A percentile compares a stretch with the other conserved stretches of the same genome.
Conservation (phyloP, 2,329 filamentous ascomycete genomes). For the Bipolaris zeicola region DNA sequence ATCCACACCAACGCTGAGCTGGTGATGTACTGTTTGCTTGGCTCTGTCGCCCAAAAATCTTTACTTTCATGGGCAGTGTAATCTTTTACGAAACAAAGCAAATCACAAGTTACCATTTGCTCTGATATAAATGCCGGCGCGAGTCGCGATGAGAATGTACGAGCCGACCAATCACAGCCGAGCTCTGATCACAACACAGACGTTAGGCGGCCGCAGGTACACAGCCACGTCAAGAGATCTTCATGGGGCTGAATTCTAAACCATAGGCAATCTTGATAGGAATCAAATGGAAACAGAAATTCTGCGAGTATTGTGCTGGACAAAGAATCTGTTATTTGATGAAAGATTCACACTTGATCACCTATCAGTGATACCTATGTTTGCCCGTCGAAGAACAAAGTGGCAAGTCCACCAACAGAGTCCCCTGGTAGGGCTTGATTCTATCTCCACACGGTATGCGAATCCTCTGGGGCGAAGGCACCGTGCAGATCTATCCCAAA, state of each 20-base stretch:
- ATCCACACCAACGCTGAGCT: background rate
- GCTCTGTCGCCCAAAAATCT: background rate
- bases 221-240: background rate
- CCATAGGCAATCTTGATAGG: too few relatives aligned
- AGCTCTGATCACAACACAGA: background rate
- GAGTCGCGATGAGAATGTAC: constrained; percentile 2
- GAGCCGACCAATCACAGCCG: constrained; percentile 9
- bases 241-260: background rate
- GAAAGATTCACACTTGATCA: background rate
- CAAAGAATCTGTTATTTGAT: background rate
- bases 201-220: background rate
- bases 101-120: background rate
- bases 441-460: background rate
- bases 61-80: too few relatives aligned
- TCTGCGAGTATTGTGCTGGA: too few relatives aligned
- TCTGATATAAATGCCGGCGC: background rate
- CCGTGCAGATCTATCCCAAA: constrained; percentile 1
- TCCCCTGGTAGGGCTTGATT: background rate
- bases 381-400: background rate
- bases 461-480: background rate
- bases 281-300: background rate
- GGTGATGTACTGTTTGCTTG: background rate
- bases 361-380: background rate
- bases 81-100: background rate
- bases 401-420: background rate